phyloP scores from a whole-genome alignment of 176 grass and related monocot genomes.

The Carex myosuroides region DNA sequence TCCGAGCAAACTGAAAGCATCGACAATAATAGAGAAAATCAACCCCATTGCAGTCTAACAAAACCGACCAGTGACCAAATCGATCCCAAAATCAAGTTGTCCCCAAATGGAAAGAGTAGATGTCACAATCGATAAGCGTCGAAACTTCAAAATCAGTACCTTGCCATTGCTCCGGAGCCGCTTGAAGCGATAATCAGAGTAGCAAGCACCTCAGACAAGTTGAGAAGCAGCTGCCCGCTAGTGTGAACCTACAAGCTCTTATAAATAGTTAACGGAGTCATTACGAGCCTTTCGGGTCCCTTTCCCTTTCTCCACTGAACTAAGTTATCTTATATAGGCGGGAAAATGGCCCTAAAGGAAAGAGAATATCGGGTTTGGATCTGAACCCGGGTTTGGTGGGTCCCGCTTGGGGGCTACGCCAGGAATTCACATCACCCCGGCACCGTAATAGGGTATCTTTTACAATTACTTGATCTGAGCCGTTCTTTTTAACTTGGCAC shows the following conservation, averaged over 20 bases:
- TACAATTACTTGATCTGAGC: too few relatives aligned
- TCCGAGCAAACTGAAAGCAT: neutral
- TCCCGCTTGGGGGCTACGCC: neutral
- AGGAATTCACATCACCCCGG: too few relatives aligned
- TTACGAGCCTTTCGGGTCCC: neutral
- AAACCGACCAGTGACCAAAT: neutral
- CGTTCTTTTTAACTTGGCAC: too few relatives aligned
- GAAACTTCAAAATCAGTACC: constrained; percentile 13
- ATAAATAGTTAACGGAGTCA: constrained; percentile 13
- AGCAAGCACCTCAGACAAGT: neutral
- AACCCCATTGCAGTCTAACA: neutral
- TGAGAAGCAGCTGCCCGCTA: neutral
- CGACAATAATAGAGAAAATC: neutral
- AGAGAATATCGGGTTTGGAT: neutral
- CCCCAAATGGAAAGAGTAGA: neutral
- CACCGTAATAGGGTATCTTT: too few relatives aligned
- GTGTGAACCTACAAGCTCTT: constrained; percentile 11
- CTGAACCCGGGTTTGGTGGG: neutral
- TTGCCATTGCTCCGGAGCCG: constrained; percentile 11
- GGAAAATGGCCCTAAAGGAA: neutral
- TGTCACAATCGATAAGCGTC: neutral
- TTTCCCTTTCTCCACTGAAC: constrained; percentile 7
- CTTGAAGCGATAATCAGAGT: neutral
- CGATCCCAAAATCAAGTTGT: neutral
- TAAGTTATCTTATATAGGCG: constrained; percentile 8